Evolutionary conservation across 2,329 filamentous ascomycete species (phyloP), one percentile per base, ranked within the genome.

Genomic region (Colletotrichum plurivorum): DNA sequence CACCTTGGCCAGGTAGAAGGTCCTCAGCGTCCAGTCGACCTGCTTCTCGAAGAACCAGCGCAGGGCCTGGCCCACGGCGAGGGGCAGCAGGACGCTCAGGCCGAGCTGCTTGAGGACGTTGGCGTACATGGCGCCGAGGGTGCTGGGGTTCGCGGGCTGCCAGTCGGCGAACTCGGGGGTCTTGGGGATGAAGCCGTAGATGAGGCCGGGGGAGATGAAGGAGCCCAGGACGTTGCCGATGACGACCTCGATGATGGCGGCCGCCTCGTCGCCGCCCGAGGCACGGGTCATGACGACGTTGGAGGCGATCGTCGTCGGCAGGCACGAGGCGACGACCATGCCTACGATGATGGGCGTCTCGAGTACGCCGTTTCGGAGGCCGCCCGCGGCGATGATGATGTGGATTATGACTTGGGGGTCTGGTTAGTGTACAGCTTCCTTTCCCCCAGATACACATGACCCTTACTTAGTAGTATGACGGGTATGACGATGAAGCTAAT

Each of bases 281-380:
- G 88, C 84, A 27, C 90, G 82, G 6, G 92, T 93, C 90, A 93
- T 93, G 48, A 93, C 89, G 8, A 93, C 89, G 76, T 93, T 93
- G 53, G 89, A 92, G 8, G 90, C 87, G 73, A 93, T 92, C 0
- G 92, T 93, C 0, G 92, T 94, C 1, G 92, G 91, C 5, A 92
- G 87, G 74, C 88, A 91, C n/a, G 89, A 86, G 2, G 89, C 84
- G 46, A 92, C 87, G 3, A 93, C 84, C 76, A 93, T 88, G 10
- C 92, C 92, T 3, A 92, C 86, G 36, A 94, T 80, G 48, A 94
- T 84, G 66, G 89, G 88, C 0, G 87, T 83, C 63, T 92, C 89
- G 75, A 93, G 90, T 22, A 85, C 85, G 1, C 87, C 79, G 54
- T 87, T 87, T 16, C 87, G 74, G 48, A 86, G 76, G 51, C 81